Base-by-base conservation (phyloP, 2,329 filamentous ascomycete species). In the Thielaviopsis populi region DNA sequence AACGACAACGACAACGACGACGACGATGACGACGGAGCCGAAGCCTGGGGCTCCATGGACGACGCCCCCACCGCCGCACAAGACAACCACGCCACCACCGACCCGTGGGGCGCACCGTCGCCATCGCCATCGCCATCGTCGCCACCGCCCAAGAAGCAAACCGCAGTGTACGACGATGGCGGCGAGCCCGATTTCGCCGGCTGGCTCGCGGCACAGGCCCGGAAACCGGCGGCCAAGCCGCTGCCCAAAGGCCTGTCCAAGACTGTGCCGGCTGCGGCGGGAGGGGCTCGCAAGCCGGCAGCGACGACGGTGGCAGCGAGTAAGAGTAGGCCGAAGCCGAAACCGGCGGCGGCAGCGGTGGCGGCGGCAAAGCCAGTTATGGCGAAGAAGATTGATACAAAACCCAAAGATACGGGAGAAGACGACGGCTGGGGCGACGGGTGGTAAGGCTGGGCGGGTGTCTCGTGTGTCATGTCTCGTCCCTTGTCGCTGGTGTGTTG, bases 181-280 rank as follows among this genome's bases (percentile, higher is more conserved):
- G 85, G 88, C 30, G 92, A 99, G 73, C 92, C 92, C 0, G 94
- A 97, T 73, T 97, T 99, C 74, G 92, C 91, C 4, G 91, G 91
- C 4, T 97, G 94, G 91, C 75, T 97, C 24, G 91, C 89, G 13
- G 91, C 91, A 13, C 90, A 96, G 72, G 84, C 87, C 5, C 96
- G 95, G 76, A 79, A 79, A 11, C 72, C 72, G 1, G 70, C 73
- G 65, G 62, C 71, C 50, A 94, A 88, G 68, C 76, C 86, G 2
- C 72, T 97, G 63, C 91, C 92, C 0, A 99, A 95, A 74, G 92
- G 92, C 0, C 73, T 97, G 30, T 75, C 78, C 1, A 96, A 95
- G 74, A 41, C 19, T 24, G 17, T 15, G n/a, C 70, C 81, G 1
- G 73, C 62, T 3, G 48, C 50, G 17, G 33, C 17, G 13, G 53